A percentile compares a stretch with the other conserved stretches of the same genome.
phyloP scores from a whole-genome alignment of 805 yeast genomes.

The Candida michaelii region DNA sequence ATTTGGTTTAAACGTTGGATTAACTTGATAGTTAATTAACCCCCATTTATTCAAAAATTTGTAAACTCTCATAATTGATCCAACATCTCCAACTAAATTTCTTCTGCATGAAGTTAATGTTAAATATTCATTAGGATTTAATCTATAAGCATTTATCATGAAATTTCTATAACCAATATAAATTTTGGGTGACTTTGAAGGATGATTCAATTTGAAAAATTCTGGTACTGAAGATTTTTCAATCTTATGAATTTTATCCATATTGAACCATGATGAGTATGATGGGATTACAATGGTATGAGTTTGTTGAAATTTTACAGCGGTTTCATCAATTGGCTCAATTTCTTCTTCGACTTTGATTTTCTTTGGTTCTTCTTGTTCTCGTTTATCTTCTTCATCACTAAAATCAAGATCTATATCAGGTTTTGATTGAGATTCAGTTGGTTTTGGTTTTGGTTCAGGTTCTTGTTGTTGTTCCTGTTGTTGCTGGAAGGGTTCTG shows the following conservation, averaged over 20 bases:
- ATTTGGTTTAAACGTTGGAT: conserved; percentile 70
- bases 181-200: conserved; percentile 77
- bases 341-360: conserved; percentile 8
- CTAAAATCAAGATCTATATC: neutral
- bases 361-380: conserved; percentile 14
- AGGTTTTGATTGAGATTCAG: neutral
- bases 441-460: neutral
- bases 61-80: conserved; percentile 81
- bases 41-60: conserved; percentile 90
- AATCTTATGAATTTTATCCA: conserved; percentile 68
- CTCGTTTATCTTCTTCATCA: conserved; percentile 10
- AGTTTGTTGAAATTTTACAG: conserved; percentile 51
- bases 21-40: conserved; percentile 86
- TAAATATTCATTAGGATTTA: conserved; percentile 86
- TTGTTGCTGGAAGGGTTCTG: no score
- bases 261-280: conserved; percentile 81
- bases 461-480: no score
- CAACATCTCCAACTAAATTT: conserved; percentile 88
- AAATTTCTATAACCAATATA: conserved; percentile 84
- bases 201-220: conserved; percentile 71
- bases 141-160: conserved; percentile 81
- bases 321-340: conserved; percentile 17
- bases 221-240: conserved; percentile 87
- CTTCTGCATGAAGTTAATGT: conserved; percentile 91
- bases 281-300: conserved; percentile 87